Base-by-base conservation (phyloP, 345 rosid genomes). In the Eucalyptus marginata region DNA sequence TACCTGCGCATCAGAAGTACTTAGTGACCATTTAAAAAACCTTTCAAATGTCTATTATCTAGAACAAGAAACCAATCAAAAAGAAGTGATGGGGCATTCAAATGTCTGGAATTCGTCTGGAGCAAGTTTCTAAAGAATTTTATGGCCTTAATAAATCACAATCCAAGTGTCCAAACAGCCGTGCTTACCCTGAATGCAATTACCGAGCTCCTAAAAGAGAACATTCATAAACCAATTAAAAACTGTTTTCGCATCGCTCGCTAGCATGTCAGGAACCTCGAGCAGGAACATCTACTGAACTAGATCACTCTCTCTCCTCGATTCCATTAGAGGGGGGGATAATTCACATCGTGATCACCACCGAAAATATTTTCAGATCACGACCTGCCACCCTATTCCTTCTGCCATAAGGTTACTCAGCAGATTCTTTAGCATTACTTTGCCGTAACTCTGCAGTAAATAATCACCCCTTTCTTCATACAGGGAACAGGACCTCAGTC, bases 1-100 rank as follows among this genome's bases (percentile, higher is more conserved):
- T 93, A 88, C 94, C 94, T 93, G 88, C 20, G 7, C 24, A 88
- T n/a, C 33, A 47, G 17, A 31, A 49, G 83, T 49, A 87, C n/a
- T 47, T 8, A n/a, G 43, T 76, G 27, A 52, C 76, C 68, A 51
- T 52, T 24, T 52, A 20, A 64, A 66, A 47, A 15, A 44, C 86
- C 7, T 17, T 17, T 71, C 81, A 33, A 33, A 68, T 68, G 80
- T 76, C 47, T 36, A 76, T 40, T 76, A 0, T 36, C 83, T 13
- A 20, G 47, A 76, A 15, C 87, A 86, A 86, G 62, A 86, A 86
- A 50, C 87, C 25, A 36, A 40, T 36, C 47, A 76, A 36, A 76
- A 36, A 20, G 83, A 76, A 76, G 47, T n/a, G 76, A 25, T 15
- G 10, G 1, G 13, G 29, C 15, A 76, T 20, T 76, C 47, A 20